phyloP scores from a whole-genome alignment of 257 asterid species.

The Petunia secreta region DNA sequence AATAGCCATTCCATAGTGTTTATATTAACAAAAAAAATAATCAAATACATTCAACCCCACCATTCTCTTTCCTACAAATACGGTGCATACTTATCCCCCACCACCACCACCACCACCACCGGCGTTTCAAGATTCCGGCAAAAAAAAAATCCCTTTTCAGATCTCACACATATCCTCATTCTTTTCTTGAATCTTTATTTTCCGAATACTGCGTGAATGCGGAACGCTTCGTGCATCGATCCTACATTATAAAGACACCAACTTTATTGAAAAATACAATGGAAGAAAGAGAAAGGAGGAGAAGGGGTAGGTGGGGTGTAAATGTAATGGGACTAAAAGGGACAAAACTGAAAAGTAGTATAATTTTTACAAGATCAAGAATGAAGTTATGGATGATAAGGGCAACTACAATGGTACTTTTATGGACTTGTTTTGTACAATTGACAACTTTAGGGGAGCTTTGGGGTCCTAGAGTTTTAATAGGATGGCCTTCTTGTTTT shows the following conservation, averaged over 20 bases:
- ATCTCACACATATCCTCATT: slow-evolving; percentile 21
- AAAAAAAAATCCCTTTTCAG: slow-evolving; percentile 6
- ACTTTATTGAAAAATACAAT: slow-evolving; percentile 16
- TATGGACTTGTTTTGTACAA: slow-evolving; percentile 64
- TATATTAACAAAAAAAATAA: neutral
- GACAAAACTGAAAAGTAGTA: slow-evolving; percentile 63
- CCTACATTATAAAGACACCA: slow-evolving; percentile 18
- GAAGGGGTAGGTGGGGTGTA: slow-evolving; percentile 45
- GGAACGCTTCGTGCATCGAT: neutral
- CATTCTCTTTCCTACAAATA: neutral
- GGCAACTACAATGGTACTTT: slow-evolving; percentile 45
- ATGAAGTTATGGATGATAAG: slow-evolving; percentile 63
- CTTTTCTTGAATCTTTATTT: neutral
- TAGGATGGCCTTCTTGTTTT: slow-evolving; percentile 71
- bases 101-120: neutral
- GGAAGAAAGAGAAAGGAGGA: slow-evolving; percentile 41
- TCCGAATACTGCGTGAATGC: no score
- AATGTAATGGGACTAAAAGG: slow-evolving; percentile 63
- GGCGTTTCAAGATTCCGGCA: slow-evolving; percentile 39
- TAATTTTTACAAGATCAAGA: slow-evolving; percentile 57
- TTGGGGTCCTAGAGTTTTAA: slow-evolving; percentile 57
- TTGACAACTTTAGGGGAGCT: slow-evolving; percentile 57
- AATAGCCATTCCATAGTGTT: neutral
- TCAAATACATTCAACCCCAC: neutral
- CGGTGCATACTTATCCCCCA: neutral